Conservation (phyloP, 2,329 filamentous ascomycete genomes). For the Mycosphaerelloides madeirae region DNA sequence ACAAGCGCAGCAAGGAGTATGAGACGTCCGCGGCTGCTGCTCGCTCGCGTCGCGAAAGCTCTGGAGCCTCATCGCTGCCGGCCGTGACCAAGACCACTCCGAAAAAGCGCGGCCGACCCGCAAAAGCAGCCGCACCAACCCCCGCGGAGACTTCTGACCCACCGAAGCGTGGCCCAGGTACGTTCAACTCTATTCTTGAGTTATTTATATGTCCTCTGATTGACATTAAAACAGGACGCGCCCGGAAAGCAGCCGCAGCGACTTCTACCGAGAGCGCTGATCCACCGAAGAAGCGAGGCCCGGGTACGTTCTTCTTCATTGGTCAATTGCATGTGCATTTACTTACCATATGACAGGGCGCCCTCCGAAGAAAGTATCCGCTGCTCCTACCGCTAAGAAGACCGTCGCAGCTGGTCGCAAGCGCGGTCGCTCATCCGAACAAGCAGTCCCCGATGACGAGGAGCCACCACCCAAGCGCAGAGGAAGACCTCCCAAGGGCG, state of each 20-base stretch:
- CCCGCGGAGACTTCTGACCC: slow-evolving; percentile 5
- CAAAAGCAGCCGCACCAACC: slow-evolving; percentile 18
- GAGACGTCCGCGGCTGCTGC: slow-evolving; percentile 26
- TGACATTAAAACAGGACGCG: no score
- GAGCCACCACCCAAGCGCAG: slow-evolving; percentile 25
- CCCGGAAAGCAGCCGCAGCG: background rate
- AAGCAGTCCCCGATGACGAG: slow-evolving; percentile 15
- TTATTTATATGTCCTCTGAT: no score
- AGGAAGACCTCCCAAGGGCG: slow-evolving; percentile 25
- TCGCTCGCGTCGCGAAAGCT: slow-evolving; percentile 19
- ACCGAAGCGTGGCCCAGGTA: no score
- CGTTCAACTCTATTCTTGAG: no score
- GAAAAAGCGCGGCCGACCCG: slow-evolving; percentile 26
- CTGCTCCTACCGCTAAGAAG: background rate
- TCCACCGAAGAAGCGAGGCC: slow-evolving; percentile 27
- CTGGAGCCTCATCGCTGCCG: background rate
- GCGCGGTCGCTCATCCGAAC: slow-evolving; percentile 16
- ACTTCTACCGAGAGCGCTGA: slow-evolving; percentile 16
- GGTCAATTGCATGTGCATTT: no score
- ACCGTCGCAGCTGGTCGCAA: slow-evolving; percentile 2
- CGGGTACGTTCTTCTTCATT: slow-evolving; percentile 8
- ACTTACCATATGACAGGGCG: slow-evolving; percentile 4
- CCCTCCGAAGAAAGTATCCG: slow-evolving; percentile 5
- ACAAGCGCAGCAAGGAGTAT: slow-evolving; percentile 22
- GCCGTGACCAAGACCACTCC: slow-evolving; percentile 10